A percentile compares a stretch with the other conserved stretches of the same genome.
Evolutionary conservation across 2,329 filamentous ascomycete genomes (phyloP).

Genomic region (Paecilomyces dactylethromorphus): DNA sequence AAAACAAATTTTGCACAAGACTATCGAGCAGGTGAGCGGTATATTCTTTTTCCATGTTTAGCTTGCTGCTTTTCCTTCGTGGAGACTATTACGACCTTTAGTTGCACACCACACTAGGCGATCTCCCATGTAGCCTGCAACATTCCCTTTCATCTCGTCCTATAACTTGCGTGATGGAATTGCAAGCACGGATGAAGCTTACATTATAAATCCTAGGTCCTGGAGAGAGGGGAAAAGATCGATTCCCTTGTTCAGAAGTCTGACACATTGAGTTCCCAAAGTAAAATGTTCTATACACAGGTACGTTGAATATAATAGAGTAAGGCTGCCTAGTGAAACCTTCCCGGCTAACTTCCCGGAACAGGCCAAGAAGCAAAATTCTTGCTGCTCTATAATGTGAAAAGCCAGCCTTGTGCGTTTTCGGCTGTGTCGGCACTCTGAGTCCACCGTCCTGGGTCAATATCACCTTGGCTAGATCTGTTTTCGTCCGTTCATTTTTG

Average conservation of each 20-base stretch:
- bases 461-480: background rate
- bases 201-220: constrained; percentile 15
- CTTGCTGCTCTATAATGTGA: constrained; percentile 65
- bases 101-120: background rate
- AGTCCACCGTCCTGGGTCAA: background rate
- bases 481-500: background rate
- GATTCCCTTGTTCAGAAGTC: constrained; percentile 91
- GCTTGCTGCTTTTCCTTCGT: background rate
- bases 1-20: constrained; percentile 95
- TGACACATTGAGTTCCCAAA: constrained; percentile 80
- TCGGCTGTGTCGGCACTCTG: background rate
- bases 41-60: constrained; percentile 41
- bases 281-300: constrained; percentile 93
- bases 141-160: constrained; percentile 9
- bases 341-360: constrained; percentile 25
- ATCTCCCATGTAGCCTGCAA: background rate
- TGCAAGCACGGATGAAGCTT: constrained; percentile 12
- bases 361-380: constrained; percentile 74
- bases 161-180: background rate
- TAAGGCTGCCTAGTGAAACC: background rate
- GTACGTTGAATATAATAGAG: constrained; percentile 24
- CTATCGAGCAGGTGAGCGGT: constrained; percentile 59
- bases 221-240: constrained; percentile 94
- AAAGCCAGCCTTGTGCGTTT: background rate
- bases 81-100: background rate